Conservation (phyloP, 2,329 filamentous ascomycete species). For the Colletotrichum cereale region DNA sequence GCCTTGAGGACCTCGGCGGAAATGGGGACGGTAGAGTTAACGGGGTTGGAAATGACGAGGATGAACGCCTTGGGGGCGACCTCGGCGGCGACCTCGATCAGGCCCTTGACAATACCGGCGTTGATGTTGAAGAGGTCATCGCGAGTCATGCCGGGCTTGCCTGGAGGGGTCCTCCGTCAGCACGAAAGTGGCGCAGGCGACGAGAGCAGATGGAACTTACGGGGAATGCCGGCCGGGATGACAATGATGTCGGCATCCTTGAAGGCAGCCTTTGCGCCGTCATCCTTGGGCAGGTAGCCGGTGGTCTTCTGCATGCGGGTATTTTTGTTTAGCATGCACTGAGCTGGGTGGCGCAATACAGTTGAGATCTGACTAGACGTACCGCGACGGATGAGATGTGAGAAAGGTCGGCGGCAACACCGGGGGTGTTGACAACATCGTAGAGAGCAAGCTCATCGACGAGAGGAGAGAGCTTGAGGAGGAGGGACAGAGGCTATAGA, state of each 20-base stretch:
- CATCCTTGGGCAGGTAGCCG: conserved; percentile 88
- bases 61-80: conserved; percentile 93
- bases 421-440: conserved; percentile 99
- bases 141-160: conserved; percentile 99
- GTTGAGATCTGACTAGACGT: conserved; percentile 47
- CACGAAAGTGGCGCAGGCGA: background rate
- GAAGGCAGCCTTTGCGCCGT: conserved; percentile 88
- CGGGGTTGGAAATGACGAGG: conserved; percentile 98
- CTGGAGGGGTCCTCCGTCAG: conserved; percentile 58
- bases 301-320: conserved; percentile 75
- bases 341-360: background rate
- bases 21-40: conserved; percentile 99
- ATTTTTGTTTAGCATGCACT: conserved; percentile 22
- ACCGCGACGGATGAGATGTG: conserved; percentile 94
- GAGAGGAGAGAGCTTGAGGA: conserved; percentile 90
- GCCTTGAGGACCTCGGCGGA: conserved; percentile 96
- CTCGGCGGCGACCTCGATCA: conserved; percentile 90
- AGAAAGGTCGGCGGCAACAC: conserved; percentile 94
- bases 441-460: conserved; percentile 95
- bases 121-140: conserved; percentile 99
- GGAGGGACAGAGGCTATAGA: conserved; percentile 88
- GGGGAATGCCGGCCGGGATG: conserved; percentile 97
- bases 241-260: conserved; percentile 95
- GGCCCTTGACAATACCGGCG: conserved; percentile 94
- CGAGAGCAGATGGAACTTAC: conserved; percentile 66